Conservation (phyloP, 83 land plant genomes). For the Isoetes engelmannii region DNA sequence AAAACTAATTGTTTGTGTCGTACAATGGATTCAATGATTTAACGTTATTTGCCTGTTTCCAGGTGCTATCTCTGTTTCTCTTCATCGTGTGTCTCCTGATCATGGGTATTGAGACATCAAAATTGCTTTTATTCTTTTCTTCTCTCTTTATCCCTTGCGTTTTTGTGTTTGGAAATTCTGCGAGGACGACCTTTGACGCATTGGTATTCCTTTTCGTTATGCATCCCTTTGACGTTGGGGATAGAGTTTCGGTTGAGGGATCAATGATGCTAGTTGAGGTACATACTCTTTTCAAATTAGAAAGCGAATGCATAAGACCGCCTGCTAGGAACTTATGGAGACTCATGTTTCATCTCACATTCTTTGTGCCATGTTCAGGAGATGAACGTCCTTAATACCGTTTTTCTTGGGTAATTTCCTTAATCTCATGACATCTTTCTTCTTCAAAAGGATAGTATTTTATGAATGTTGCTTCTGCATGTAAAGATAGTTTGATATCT, state of each 20-base stretch:
- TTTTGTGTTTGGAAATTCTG: constrained; percentile 38
- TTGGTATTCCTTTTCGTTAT: constrained; percentile 31
- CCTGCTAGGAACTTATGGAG: not conserved
- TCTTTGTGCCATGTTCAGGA: constrained; percentile 31
- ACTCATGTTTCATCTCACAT: constrained; percentile 5
- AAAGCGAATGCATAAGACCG: not conserved
- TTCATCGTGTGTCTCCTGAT: constrained; percentile 32
- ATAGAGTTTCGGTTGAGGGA: constrained; percentile 29
- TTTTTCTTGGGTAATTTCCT: constrained; percentile 30
- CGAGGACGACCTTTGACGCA: constrained; percentile 32
- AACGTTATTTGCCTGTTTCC: constrained; percentile 1
- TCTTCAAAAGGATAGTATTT: too few species aligned
- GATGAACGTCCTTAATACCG: constrained; percentile 41
- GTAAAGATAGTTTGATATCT: too few species aligned
- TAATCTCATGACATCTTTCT: too few species aligned
- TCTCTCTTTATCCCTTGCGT: constrained; percentile 36
- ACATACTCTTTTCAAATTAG: not conserved
- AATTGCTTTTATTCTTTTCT: constrained; percentile 34
- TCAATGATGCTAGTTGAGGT: constrained; percentile 33
- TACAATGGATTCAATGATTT: too few species aligned
- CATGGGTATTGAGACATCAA: constrained; percentile 34
- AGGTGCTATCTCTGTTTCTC: constrained; percentile 25
- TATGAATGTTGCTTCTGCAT: too few species aligned
- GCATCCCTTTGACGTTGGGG: constrained; percentile 41
- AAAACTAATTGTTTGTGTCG: too few species aligned